These are phyloP conservation scores for Cladosporium sp. DNA, from an alignment of 2,329 filamentous ascomycete genomes.

Conservation along the genomic window DNA sequence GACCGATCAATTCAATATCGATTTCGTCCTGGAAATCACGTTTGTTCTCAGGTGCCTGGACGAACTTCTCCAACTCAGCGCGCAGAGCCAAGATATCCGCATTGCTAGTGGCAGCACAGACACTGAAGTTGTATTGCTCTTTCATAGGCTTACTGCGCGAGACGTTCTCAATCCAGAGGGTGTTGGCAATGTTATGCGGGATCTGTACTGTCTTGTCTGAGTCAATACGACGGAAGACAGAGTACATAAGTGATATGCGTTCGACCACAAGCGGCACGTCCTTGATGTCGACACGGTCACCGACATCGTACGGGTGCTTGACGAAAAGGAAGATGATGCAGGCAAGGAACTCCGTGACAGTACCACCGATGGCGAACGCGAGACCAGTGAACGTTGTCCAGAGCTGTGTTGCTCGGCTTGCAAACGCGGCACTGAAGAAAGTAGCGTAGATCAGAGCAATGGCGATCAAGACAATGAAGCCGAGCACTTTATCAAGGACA, in stretches of 20 bases:
- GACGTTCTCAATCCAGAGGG: constrained; percentile 36
- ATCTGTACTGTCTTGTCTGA: constrained; percentile 30
- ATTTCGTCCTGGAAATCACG: constrained; percentile 32
- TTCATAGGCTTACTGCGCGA: constrained; percentile 34
- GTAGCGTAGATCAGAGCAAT: constrained; percentile 32
- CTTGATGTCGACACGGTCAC: constrained; percentile 31
- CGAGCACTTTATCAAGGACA: constrained; percentile 32
- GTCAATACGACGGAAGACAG: constrained; percentile 16
- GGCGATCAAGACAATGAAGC: constrained; percentile 25
- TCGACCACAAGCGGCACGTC: constrained; percentile 28
- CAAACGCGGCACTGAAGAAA: constrained; percentile 29
- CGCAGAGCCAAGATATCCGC: constrained; percentile 31
- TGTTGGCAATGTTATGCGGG: constrained; percentile 34
- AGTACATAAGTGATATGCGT: constrained; percentile 26
- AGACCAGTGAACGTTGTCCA: constrained; percentile 43
- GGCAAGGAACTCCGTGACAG: constrained; percentile 88
- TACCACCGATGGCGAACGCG: constrained; percentile 89
- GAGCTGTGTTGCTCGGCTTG: constrained; percentile 22
- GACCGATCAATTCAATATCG: constrained; percentile 29
- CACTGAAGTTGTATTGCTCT: constrained; percentile 29
- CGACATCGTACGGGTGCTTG: constrained; percentile 83
- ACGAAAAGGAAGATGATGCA: constrained; percentile 97
- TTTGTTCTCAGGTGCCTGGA: constrained; percentile 30
- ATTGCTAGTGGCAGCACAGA: constrained; percentile 27
- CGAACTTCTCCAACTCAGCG: constrained; percentile 28